Evolutionary conservation across 495 filamentous ascomycete species (phyloP).

Genomic region (Podospora sp.): DNA sequence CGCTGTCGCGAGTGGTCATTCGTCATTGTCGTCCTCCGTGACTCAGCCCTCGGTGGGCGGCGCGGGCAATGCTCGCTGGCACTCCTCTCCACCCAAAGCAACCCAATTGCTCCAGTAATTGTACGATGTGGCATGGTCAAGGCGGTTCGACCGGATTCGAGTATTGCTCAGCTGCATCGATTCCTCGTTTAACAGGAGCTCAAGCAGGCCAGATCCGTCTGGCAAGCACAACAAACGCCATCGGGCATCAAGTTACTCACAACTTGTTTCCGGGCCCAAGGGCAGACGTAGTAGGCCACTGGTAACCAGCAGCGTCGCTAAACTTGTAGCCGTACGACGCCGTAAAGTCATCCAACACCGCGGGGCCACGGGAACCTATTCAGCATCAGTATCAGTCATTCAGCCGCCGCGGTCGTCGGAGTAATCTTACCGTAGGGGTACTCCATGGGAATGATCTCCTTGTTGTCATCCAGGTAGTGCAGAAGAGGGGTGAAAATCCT

Average conservation of each 20-base stretch:
- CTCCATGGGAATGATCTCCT: slow-evolving; percentile 99
- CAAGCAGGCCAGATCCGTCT: slow-evolving; percentile 13
- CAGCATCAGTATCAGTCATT: neutral
- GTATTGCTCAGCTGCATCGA: slow-evolving; percentile 26
- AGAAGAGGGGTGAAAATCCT: slow-evolving; percentile 96
- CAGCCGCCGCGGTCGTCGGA: too few relatives aligned
- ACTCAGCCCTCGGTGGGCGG: neutral
- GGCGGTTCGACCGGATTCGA: slow-evolving; percentile 1
- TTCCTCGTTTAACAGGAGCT: slow-evolving; percentile 27
- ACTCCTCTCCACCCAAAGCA: slow-evolving; percentile 1
- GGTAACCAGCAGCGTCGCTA: slow-evolving; percentile 93
- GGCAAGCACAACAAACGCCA: slow-evolving; percentile 16
- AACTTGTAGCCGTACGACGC: slow-evolving; percentile 98
- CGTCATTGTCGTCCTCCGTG: neutral
- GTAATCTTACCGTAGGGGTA: slow-evolving; percentile 92
- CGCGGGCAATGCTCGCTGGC: neutral
- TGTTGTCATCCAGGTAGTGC: slow-evolving; percentile 97
- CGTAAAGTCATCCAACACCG: slow-evolving; percentile 97
- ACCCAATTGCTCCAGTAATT: neutral
- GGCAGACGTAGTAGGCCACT: slow-evolving; percentile 77
- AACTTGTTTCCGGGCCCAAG: slow-evolving; percentile 66
- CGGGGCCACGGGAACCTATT: slow-evolving; percentile 85
- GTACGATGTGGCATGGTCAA: slow-evolving; percentile 1
- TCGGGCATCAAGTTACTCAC: slow-evolving; percentile 48
- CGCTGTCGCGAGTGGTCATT: neutral